phyloP scores from a whole-genome alignment of 768 basidiomycete genomes.

The Tulasnella sp. region DNA sequence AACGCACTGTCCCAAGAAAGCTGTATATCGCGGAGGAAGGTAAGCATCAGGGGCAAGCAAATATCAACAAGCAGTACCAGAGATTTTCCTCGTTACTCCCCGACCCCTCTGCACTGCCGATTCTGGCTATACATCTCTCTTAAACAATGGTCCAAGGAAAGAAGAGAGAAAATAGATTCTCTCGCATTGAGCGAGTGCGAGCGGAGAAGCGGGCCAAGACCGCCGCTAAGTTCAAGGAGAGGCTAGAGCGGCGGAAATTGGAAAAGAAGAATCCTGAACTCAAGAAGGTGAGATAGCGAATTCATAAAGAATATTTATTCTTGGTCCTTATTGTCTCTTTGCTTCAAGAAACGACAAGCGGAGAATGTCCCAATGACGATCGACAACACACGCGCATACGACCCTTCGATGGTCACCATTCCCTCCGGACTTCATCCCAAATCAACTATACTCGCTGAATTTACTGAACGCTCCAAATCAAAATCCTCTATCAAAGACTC shows the following conservation, averaged over 20 bases:
- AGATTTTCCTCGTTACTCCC: not conserved
- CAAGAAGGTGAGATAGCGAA: slow-evolving; percentile 57
- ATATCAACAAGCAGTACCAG: not conserved
- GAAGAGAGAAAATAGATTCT: not conserved
- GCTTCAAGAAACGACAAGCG: slow-evolving; percentile 64
- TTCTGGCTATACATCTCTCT: not conserved
- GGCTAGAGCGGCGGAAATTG: slow-evolving; percentile 70
- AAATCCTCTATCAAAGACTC: slow-evolving; percentile 22
- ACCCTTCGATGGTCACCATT: slow-evolving; percentile 60
- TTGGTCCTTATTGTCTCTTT: not conserved
- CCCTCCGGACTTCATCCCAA: slow-evolving; percentile 35
- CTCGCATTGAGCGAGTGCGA: slow-evolving; percentile 1
- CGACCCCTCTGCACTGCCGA: not conserved
- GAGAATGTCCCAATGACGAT: slow-evolving; percentile 88
- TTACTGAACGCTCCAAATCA: not conserved
- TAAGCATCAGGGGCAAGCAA: not conserved
- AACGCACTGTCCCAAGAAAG: too few species aligned
- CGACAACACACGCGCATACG: slow-evolving; percentile 88
- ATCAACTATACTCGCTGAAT: slow-evolving; percentile 13
- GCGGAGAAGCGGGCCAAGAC: slow-evolving; percentile 65
- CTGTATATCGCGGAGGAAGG: not conserved
- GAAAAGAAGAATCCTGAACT: slow-evolving; percentile 71
- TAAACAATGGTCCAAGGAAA: not conserved
- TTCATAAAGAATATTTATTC: not conserved
- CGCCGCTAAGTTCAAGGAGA: slow-evolving; percentile 73